phyloP scores from a whole-genome alignment of 2,329 filamentous ascomycete species.

The Cercospora sojina region DNA sequence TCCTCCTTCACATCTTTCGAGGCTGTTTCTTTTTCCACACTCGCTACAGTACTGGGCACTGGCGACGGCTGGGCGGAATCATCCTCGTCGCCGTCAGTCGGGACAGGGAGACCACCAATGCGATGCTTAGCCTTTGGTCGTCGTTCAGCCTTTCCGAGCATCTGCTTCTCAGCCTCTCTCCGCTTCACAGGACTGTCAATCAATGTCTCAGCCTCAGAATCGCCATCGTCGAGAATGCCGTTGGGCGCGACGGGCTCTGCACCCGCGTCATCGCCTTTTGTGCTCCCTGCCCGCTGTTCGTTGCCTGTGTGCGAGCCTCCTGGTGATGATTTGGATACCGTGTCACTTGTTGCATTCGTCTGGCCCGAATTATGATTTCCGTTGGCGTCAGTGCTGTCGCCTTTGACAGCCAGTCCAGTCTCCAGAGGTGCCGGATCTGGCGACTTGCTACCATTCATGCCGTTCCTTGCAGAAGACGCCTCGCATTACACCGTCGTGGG shows the following conservation, averaged over 20 bases:
- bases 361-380: slow-evolving; percentile 12
- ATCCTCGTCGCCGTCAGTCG: slow-evolving; percentile 34
- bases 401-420: slow-evolving; percentile 15
- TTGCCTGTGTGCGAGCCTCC: slow-evolving; percentile 21
- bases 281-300: slow-evolving; percentile 1
- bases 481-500: slow-evolving; percentile 17
- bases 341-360: slow-evolving; percentile 1
- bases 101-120: slow-evolving; percentile 36
- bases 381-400: slow-evolving; percentile 3
- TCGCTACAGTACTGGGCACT: slow-evolving; percentile 30
- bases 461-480: slow-evolving; percentile 15
- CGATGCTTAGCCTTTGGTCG: slow-evolving; percentile 27
- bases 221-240: slow-evolving; percentile 38
- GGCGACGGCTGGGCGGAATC: slow-evolving; percentile 34
- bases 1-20: slow-evolving; percentile 25
- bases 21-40: slow-evolving; percentile 26
- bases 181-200: slow-evolving; percentile 47
- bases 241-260: slow-evolving; percentile 14
- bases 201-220: slow-evolving; percentile 53
- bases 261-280: slow-evolving; percentile 10
- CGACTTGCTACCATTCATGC: slow-evolving; percentile 36
- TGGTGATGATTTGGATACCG: slow-evolving; percentile 10
- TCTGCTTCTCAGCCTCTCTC: slow-evolving; percentile 40
- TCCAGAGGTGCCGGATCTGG: slow-evolving; percentile 27
- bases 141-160: slow-evolving; percentile 25